Percentiles rank a stretch among this genome's conserved stretches.
Evolutionary conservation across 768 basidiomycete genomes (phyloP).

Genomic region (Mycena filopes): DNA sequence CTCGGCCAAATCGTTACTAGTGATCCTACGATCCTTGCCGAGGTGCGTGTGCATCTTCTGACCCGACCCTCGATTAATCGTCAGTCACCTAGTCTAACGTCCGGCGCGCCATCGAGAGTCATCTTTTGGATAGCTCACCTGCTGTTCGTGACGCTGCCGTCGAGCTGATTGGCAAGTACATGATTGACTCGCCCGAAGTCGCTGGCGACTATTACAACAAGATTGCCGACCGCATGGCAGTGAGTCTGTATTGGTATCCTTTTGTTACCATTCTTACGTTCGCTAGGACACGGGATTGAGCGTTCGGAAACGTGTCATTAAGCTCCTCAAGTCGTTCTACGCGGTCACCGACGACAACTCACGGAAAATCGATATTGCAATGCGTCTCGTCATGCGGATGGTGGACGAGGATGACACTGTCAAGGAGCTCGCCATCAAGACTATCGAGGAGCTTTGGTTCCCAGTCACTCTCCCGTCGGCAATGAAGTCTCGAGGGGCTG

Average conservation of each 20-base stretch:
- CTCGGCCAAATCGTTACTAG: conserved; percentile 90
- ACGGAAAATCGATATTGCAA: conserved; percentile 82
- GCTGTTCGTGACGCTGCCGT: conserved; percentile 97
- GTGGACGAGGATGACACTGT: conserved; percentile 95
- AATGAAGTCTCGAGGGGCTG: conserved; percentile 49
- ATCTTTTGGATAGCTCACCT: conserved; percentile 91
- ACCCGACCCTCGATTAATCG: conserved; percentile 8
- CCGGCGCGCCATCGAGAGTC: conserved; percentile 86
- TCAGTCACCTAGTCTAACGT: conserved; percentile 69
- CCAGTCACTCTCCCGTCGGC: conserved; percentile 49
- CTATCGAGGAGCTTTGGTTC: conserved; percentile 94
- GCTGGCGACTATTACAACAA: conserved; percentile 89
- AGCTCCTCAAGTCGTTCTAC: conserved; percentile 89
- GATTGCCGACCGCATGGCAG: conserved; percentile 91
- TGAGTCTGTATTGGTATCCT: conserved; percentile 48
- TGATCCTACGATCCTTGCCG: conserved; percentile 83
- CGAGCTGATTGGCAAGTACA: conserved; percentile 97
- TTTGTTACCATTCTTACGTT: conserved; percentile 12
- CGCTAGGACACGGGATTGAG: conserved; percentile 90
- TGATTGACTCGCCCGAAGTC: conserved; percentile 90
- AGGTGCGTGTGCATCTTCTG: conserved; percentile 51
- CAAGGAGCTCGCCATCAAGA: conserved; percentile 91
- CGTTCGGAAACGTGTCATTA: conserved; percentile 96
- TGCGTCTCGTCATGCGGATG: conserved; percentile 83
- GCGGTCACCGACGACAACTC: conserved; percentile 64